Conservation (phyloP, 83 land plant genomes). For the Picea abies region DNA sequence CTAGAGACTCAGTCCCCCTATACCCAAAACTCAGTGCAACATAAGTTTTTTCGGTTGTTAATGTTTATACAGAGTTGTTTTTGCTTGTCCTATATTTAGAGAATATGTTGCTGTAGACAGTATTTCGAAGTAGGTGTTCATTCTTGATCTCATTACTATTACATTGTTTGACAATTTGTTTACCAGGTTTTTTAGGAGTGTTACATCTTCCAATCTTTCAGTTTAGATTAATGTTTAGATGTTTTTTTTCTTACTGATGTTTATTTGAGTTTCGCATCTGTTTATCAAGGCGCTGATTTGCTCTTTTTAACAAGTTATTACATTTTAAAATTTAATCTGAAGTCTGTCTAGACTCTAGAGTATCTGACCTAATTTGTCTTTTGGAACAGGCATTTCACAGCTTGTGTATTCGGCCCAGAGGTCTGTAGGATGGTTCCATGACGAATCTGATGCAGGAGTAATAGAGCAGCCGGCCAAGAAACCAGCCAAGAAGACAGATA, state of each 20-base stretch:
- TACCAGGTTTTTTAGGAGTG: neutral
- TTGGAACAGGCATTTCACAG: slow-evolving; percentile 21
- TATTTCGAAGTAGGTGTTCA: neutral
- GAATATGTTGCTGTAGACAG: neutral
- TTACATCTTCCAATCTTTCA: neutral
- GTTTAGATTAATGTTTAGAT: neutral
- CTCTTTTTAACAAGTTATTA: too few species aligned
- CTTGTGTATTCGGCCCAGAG: slow-evolving; percentile 49
- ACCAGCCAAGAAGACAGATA: too few species aligned
- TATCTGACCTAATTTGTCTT: too few species aligned
- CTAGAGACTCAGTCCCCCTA: too few species aligned
- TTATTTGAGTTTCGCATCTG: neutral
- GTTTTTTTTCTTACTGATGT: neutral
- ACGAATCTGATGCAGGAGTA: slow-evolving; percentile 48
- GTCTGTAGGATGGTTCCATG: slow-evolving; percentile 54
- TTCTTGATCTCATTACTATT: neutral
- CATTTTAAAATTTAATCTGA: too few species aligned
- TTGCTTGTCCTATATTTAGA: neutral
- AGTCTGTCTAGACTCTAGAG: too few species aligned
- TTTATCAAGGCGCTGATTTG: too few species aligned
- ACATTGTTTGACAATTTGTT: neutral
- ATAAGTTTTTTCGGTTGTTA: too few species aligned
- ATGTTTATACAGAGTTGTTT: too few species aligned
- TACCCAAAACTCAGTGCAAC: too few species aligned
- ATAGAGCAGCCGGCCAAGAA: slow-evolving; percentile 5